phyloP scores from a whole-genome alignment of 163 green algal species.

The Scenedesmus sp. region DNA sequence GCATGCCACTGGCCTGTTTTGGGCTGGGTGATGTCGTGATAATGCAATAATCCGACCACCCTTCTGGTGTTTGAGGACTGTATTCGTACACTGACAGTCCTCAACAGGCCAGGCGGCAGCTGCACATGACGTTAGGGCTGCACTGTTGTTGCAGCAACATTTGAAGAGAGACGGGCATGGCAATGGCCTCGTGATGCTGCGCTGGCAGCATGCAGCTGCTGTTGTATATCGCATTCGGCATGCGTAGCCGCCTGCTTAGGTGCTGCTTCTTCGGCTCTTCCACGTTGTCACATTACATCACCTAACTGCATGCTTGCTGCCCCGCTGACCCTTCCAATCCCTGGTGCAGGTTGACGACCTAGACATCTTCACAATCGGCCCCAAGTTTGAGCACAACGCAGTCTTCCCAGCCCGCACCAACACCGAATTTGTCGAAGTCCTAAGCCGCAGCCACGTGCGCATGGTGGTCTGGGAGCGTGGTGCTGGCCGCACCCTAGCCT shows the following conservation, averaged over 20 bases:
- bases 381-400: conserved; percentile 92
- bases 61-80: conserved; percentile 40
- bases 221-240: neutral
- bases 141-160: too few relatives aligned
- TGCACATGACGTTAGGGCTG: too few relatives aligned
- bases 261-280: neutral
- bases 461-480: conserved; percentile 99
- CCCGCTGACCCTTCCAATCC: neutral
- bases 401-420: conserved; percentile 97
- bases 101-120: neutral
- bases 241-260: too few relatives aligned
- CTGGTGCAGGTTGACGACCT: conserved; percentile 82
- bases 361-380: conserved; percentile 84
- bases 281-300: neutral
- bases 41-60: conserved; percentile 62
- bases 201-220: neutral
- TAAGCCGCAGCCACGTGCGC: conserved; percentile 81
- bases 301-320: neutral
- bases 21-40: conserved; percentile 59
- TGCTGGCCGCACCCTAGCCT: conserved; percentile 95
- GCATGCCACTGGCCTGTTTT: neutral
- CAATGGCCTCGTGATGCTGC: neutral
- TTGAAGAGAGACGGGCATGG: too few relatives aligned
- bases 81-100: conserved; percentile 68
- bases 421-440: conserved; percentile 95